Evolutionary conservation across 176 grass and related monocot species (phyloP).

Genomic region (Chloris gayana): DNA sequence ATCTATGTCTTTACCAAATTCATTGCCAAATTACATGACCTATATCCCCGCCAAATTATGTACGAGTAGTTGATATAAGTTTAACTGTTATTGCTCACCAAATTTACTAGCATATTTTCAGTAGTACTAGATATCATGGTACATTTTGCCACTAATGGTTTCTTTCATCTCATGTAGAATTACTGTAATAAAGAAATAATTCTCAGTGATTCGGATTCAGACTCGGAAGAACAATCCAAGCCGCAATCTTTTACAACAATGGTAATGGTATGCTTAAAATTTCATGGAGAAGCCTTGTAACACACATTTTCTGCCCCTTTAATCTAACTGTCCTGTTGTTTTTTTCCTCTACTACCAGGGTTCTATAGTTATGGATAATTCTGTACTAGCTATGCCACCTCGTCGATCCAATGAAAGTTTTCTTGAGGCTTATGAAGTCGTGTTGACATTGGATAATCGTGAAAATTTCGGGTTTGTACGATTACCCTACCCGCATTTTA

Average conservation of each 20-base stretch:
- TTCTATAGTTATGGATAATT: constrained; percentile 22
- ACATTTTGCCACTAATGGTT: constrained; percentile 18
- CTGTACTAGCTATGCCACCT: constrained; percentile 80
- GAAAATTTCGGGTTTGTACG: constrained; percentile 86
- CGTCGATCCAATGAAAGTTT: constrained; percentile 59
- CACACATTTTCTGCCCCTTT: neutral
- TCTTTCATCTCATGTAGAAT: constrained; percentile 47
- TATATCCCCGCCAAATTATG: neutral
- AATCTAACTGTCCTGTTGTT: neutral
- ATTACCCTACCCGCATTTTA: constrained; percentile 26
- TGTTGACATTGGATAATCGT: constrained; percentile 84
- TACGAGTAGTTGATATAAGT: neutral
- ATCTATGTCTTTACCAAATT: neutral
- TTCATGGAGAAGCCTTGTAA: neutral
- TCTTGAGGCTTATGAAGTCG: constrained; percentile 78
- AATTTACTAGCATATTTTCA: neutral
- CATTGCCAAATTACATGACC: neutral
- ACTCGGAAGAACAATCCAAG: constrained; percentile 47
- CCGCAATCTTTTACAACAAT: neutral
- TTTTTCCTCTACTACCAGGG: neutral
- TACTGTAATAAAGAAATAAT: constrained; percentile 36
- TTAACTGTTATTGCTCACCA: constrained; percentile 14
- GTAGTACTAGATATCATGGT: neutral
- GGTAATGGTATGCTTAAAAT: neutral
- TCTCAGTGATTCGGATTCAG: constrained; percentile 58